phyloP scores from a whole-genome alignment of 2,329 filamentous ascomycete species.

The Phialophora verrucosa region DNA sequence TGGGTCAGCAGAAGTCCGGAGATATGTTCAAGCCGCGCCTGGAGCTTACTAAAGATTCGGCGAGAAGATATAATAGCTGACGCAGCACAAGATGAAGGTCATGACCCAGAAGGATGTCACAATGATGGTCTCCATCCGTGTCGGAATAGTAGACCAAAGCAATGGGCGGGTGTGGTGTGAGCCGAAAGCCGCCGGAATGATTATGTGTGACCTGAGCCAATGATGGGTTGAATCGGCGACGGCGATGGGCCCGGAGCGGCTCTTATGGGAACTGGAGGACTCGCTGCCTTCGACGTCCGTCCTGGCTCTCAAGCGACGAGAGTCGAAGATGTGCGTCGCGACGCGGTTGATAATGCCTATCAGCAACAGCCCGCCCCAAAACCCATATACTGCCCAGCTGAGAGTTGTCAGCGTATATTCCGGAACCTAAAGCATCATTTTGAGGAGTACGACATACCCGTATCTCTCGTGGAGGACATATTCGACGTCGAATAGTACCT shows the following conservation, averaged over 20 bases:
- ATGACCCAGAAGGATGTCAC: constrained; percentile 47
- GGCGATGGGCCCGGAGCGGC: not conserved
- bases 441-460: constrained; percentile 41
- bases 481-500: constrained; percentile 39
- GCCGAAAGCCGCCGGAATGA: constrained; percentile 53
- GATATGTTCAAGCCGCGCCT: too few species aligned
- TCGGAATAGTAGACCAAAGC: constrained; percentile 55
- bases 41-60: constrained; percentile 57
- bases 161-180: constrained; percentile 50
- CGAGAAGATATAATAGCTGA: constrained; percentile 53
- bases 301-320: constrained; percentile 15
- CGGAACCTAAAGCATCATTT: not conserved
- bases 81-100: constrained; percentile 51
- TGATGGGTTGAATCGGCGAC: constrained; percentile 34
- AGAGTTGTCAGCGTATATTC: constrained; percentile 2
- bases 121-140: constrained; percentile 55
- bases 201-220: constrained; percentile 49
- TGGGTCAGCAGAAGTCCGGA: constrained; percentile 3
- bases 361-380: constrained; percentile 48
- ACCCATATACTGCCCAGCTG: constrained; percentile 46
- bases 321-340: constrained; percentile 35
- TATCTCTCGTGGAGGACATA: constrained; percentile 46
- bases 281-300: constrained; percentile 31
- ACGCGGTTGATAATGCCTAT: constrained; percentile 46
- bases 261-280: constrained; percentile 9